Conservation (phyloP, 2,329 filamentous ascomycete genomes). For the Trichophaea hybrida region DNA sequence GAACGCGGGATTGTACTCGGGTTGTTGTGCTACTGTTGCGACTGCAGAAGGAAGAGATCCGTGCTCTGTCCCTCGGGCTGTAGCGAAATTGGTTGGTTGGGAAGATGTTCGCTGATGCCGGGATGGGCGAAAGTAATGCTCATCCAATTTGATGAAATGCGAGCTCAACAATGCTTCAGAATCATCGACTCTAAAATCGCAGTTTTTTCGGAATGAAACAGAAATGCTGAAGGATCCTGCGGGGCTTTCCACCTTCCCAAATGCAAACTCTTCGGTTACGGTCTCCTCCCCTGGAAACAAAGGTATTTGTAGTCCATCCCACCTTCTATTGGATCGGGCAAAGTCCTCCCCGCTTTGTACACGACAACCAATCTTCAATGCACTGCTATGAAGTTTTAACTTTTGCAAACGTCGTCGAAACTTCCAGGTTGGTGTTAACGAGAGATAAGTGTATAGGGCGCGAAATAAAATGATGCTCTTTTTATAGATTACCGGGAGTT, state of each 20-base stretch:
- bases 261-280: slow-evolving; percentile 60
- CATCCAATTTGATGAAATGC: slow-evolving; percentile 80
- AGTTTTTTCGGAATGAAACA: slow-evolving; percentile 74
- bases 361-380: slow-evolving; percentile 64
- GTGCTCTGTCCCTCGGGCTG: not conserved
- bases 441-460: slow-evolving; percentile 67
- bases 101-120: slow-evolving; percentile 38
- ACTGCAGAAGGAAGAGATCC: not conserved
- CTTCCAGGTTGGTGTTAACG: slow-evolving; percentile 74
- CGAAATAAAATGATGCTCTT: slow-evolving; percentile 91
- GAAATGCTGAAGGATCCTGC: slow-evolving; percentile 69
- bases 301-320: slow-evolving; percentile 57
- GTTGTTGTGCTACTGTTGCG: slow-evolving; percentile 32
- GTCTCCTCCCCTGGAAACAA: slow-evolving; percentile 49
- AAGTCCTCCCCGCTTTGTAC: slow-evolving; percentile 49
- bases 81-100: slow-evolving; percentile 38
- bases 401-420: slow-evolving; percentile 63
- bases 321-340: slow-evolving; percentile 32
- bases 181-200: slow-evolving; percentile 81
- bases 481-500: slow-evolving; percentile 84
- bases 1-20: slow-evolving; percentile 63
- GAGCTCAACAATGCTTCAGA: slow-evolving; percentile 83
- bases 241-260: slow-evolving; percentile 73
- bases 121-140: slow-evolving; percentile 72
- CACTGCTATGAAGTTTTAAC: slow-evolving; percentile 45